Base-by-base conservation (phyloP, 805 yeast species). In the Ogataea haglerorum region DNA sequence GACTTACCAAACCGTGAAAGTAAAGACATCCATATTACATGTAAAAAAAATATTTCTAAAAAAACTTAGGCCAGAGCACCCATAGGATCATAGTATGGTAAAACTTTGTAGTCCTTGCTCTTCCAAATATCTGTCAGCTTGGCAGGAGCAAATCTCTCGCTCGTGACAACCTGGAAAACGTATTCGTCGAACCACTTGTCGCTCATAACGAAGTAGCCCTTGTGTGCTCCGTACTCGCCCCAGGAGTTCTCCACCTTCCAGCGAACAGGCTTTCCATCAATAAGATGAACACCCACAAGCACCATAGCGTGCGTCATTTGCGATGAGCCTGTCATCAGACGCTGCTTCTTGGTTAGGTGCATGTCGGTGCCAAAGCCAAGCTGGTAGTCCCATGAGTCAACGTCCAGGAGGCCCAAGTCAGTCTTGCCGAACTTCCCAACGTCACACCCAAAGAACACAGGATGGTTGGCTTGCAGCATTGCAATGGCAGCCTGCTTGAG, bases 221-320 rank as follows among this genome's bases (percentile, higher is more conserved):
- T 80, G 45, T 74, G 73, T 30, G 86, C 86, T 16, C 75, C 69
- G 40, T 76, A 81, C 46, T 80, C 78, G 46, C 90, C 90, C 90
- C 90, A 83, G 1, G 90, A 83, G 63, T 84, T 83, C 63, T 83
- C 89, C 31, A 83, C 88, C 57, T 78, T 74, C 77, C 86, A 83
- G 54, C 88, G 74, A 18, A 75, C 63, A 18, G 89, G 87, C 49
- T 71, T 69, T 6, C 80, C 83, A 24, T 69, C 63, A 27, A 61
- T 47, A 21, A 88, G 60, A 61, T 87, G 90, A 36, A 85, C 93
- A 30, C 85, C 95, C 15, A 88, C 80, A 47, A 87, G 73, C 6
- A 81, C 78, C 96, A 87, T 87, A 23, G 96, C 96, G 57, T 87
- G 96, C 12, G 95, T 87, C 93, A 88, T 85, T 51, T 77, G 72